Percentiles rank a stretch among this genome's conserved stretches.
phyloP scores from a whole-genome alignment of 257 asterid genomes.

The Nyctanthes arbortristis region DNA sequence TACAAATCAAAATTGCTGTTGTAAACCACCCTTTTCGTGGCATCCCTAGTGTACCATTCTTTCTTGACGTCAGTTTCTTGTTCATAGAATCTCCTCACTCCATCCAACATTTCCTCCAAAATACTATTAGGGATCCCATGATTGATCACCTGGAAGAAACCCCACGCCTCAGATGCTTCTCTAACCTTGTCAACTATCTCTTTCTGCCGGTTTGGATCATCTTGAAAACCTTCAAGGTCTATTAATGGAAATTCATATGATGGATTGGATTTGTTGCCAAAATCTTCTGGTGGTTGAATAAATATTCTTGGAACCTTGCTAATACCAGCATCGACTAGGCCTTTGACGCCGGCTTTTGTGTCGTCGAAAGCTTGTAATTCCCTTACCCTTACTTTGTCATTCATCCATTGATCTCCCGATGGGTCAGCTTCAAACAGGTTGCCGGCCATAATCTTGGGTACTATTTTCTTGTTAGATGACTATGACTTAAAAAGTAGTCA shows the following conservation, averaged over 20 bases:
- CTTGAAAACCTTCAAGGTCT: slow-evolving; percentile 28
- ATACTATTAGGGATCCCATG: slow-evolving; percentile 25
- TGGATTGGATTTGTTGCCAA: not conserved
- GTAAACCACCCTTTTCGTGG: slow-evolving; percentile 19
- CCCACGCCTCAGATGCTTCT: slow-evolving; percentile 43
- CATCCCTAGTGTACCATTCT: slow-evolving; percentile 31
- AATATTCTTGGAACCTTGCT: slow-evolving; percentile 33
- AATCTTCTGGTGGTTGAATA: slow-evolving; percentile 28
- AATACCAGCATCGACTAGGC: slow-evolving; percentile 35
- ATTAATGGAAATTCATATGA: slow-evolving; percentile 31
- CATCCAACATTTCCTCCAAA: slow-evolving; percentile 29
- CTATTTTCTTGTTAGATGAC: not conserved
- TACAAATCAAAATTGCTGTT: slow-evolving; percentile 41
- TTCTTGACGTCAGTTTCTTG: slow-evolving; percentile 31
- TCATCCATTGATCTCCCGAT: not conserved
- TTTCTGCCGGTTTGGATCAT: slow-evolving; percentile 21
- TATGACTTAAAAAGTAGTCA: too few relatives aligned
- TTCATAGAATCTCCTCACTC: slow-evolving; percentile 26
- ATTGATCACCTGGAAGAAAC: slow-evolving; percentile 52
- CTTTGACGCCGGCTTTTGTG: slow-evolving; percentile 36
- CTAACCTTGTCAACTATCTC: slow-evolving; percentile 30
- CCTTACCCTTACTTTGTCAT: not conserved
- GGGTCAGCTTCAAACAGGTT: too few relatives aligned
- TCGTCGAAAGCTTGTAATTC: not conserved
- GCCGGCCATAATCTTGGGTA: not conserved